Base-by-base conservation (phyloP, 176 grass and related monocot species). In the Alloteropsis semialata region DNA sequence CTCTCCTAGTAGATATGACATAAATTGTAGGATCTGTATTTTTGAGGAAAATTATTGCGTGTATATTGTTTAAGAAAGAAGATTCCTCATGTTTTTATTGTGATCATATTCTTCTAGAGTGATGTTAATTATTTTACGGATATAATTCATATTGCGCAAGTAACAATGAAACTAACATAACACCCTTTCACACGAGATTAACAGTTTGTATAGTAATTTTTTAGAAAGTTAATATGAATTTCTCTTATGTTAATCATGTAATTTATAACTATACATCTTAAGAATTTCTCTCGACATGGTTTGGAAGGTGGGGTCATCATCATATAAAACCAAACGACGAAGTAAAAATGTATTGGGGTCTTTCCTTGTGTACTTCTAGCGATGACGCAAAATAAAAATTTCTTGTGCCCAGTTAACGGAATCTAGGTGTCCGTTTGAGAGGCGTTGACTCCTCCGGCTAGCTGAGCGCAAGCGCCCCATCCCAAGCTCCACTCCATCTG, bases 361-460 rank as follows among this genome's bases (percentile, higher is more conserved):
- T 60, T 75, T 12, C 2, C 10, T 22, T 0, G 46, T 72, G 80
- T 84, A 56, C 44, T 21, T 19, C 3, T 81, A 89, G 53, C 82
- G 45, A 19, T 3, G 4, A 0, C 6, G 14, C 36, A 0, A 7
- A 16, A 27, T 59, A 66, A 48, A 74, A 65, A 29, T 13, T 11
- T 29, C 22, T 44, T 67, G 22, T 33, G 21, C 69, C 28, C 19
- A 16, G 14, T 50, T 82, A 77, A 90, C 79, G 73, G 66, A 90
- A 87, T 83, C 90, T 94, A 79, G 80, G 70, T 87, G 80, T 49
- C 83, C 89, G 86, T 89, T 89, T 89, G 56, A 33, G 70, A 75
- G 81, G 92, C 80, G 86, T 94, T 94, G 87, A 94, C 84, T 89
- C 45, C 16, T 5, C n/a, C 84, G 22, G 56, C 72, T 15, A 88